Evolutionary conservation across 2,329 filamentous ascomycete genomes (phyloP), one percentile per base, ranked within the genome.

Genomic region (Talaromyces sp.): DNA sequence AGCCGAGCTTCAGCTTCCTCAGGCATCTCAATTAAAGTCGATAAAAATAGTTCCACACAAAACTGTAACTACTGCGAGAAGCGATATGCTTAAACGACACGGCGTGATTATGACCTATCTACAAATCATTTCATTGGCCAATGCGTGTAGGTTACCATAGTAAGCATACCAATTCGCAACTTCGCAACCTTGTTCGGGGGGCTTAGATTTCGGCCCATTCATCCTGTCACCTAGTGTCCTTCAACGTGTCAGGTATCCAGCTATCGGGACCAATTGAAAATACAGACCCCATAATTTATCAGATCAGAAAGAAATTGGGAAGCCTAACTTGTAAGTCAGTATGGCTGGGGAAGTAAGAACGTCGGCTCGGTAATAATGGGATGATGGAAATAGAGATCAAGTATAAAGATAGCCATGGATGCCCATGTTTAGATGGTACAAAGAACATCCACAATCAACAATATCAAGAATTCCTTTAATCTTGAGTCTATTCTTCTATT

Each of bases 1-100:
- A 40, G 56, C 34, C 22, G 27, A 59, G 15, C 1, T 38, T 8
- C 36, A 45, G 17, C 22, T 45, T 29, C n/a, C 15, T 25, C 27
- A 59, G 56, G 56, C 56, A 45, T 45, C 56, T n/a, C 36, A 59
- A 59, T 59, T 59, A 59, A 59, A 10, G 56, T 45, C 4, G 36
- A 45, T 31, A 31, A 59, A 59, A 43, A 43, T 59, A 59, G 56
- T 6, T 43, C 19, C 34, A 58, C 31, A 10, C 11, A 22, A 15
- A 15, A 38, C 53, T 47, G 13, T 27, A 27, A 27, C 13, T 19
- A 19, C 17, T n/a, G 29, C 8, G 31, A 19, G 17, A 8, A 22
- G 29, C 17, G 29, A 34, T 29, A 36, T 56, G 11, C 47, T 29
- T 51, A 29, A 51, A 17, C 17, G 13, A 29, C 47, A 51, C 51